phyloP scores from a whole-genome alignment of 257 asterid genomes.

The Voacanga thouarsii region DNA sequence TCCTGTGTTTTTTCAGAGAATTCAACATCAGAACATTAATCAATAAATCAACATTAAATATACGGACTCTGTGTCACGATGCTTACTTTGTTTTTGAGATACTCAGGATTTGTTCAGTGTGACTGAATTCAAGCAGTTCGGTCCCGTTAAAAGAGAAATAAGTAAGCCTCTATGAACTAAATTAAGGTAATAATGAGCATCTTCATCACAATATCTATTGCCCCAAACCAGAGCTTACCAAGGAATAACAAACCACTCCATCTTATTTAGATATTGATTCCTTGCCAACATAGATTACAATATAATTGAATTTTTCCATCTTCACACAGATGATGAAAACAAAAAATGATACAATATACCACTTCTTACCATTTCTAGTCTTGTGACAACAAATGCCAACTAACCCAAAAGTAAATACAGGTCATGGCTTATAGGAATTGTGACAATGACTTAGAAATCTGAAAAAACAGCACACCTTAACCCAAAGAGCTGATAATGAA shows the following conservation, averaged over 20 bases:
- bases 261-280: neutral
- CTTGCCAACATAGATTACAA: too few species aligned
- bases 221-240: neutral
- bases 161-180: conserved; percentile 3
- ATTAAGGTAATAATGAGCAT: neutral
- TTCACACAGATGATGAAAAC: too few species aligned
- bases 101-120: conserved; percentile 90
- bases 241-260: neutral
- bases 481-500: conserved; percentile 69
- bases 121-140: conserved; percentile 78
- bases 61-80: neutral
- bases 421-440: conserved; percentile 1
- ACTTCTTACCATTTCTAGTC: too few species aligned
- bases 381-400: too few species aligned
- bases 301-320: too few species aligned
- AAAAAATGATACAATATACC: too few species aligned
- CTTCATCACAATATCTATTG: neutral
- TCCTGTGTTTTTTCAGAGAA: neutral
- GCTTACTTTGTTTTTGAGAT: conserved; percentile 73
- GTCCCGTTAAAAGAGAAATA: conserved; percentile 49
- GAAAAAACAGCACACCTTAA: conserved; percentile 58
- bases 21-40: neutral
- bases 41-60: neutral
- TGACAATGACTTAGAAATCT: neutral
- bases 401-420: too few species aligned